Conservation (phyloP, 140 eudicot genomes). For the Oenanthe javanica region DNA sequence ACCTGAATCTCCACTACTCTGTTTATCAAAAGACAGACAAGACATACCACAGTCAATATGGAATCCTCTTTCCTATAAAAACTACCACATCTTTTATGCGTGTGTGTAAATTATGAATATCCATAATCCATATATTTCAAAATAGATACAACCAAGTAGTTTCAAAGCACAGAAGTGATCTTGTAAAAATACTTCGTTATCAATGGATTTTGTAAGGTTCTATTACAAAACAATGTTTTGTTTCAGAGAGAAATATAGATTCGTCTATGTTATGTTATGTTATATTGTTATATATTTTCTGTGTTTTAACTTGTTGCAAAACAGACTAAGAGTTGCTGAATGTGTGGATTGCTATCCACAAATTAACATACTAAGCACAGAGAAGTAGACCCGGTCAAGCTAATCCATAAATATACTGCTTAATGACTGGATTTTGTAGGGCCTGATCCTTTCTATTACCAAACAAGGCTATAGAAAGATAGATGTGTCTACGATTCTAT, state of each 20-base stretch:
- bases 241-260: not conserved
- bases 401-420: not conserved
- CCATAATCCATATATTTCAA: not conserved
- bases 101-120: no score
- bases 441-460: no score
- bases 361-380: not conserved
- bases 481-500: no score
- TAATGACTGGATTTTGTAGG: not conserved
- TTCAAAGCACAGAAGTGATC: not conserved
- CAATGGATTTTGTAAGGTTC: not conserved
- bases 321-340: not conserved
- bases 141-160: not conserved
- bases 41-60: not conserved
- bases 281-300: not conserved
- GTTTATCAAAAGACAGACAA: constrained; percentile 18
- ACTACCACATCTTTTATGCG: not conserved
- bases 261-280: not conserved
- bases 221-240: not conserved
- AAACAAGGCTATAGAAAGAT: no score
- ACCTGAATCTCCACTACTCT: constrained; percentile 95
- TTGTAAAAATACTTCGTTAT: not conserved
- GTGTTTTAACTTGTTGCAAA: not conserved
- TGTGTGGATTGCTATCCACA: not conserved
- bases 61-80: not conserved
- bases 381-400: not conserved